Base-by-base conservation (phyloP, 1,139 yeast genomes). In the Geotrichum phurueaensis region DNA sequence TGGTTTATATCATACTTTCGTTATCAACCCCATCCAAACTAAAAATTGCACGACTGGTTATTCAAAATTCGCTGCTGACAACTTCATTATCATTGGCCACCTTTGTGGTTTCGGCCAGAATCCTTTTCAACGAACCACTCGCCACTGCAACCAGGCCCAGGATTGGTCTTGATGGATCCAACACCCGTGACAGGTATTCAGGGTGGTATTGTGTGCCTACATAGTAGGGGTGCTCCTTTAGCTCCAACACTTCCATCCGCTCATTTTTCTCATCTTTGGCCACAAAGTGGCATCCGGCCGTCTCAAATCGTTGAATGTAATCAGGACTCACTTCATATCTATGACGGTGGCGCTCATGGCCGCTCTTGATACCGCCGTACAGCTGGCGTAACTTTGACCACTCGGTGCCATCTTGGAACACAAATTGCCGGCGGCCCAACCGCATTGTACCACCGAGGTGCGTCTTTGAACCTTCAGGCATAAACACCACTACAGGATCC, bases 381-480 rank as follows among this genome's bases (percentile, higher is more conserved):
- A 95, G 81, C 76, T 84, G 82, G 75, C 90, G 85, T 70, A 94
- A 83, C 65, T 79, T 82, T 59, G 94, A 84, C 84, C 85, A 81
- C 67, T 87, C 85, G 52, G 89, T 76, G 65, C 80, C 85, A 15
- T 78, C 77, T 70, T 85, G 87, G 80, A 95, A 95, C 68, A 81
- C 83, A 56, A 98, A 90, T 67, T 92, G 84, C 75, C 97, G 90
- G 66, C 90, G 81, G 70, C 99, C 99, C 69, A 95, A 83, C 79
- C 99, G 86, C 99, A 95, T 95, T 61, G 98, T 94, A 69, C 99
- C 99, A 66, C 99, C 99, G 78, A 95, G 83, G 73, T 90, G 91
- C 66, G 88, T 85, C 79, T 91, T 94, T 76, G 91, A 96, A 65
- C 92, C 92, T 75, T 95, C 99, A 55, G 99, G 99, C 99, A 95